phyloP scores from a whole-genome alignment of 1,284 basidiomycete genomes.

The Prillingera fragicola region DNA sequence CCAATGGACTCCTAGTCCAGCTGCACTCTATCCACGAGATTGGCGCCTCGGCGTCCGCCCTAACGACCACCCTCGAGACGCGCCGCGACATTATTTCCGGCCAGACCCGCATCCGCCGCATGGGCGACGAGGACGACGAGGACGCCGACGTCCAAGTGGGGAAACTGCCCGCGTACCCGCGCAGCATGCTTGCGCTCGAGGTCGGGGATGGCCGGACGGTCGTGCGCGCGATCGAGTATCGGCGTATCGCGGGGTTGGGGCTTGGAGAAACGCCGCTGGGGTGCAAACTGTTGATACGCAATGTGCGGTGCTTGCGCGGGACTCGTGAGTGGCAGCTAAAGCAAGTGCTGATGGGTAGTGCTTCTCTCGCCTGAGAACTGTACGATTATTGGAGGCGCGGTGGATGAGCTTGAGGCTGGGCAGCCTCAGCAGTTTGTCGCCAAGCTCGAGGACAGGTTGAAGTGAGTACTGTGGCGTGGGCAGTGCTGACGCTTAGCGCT shows the following conservation, averaged over 20 bases:
- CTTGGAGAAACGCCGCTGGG: slow-evolving; percentile 45
- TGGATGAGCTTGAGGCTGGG: slow-evolving; percentile 34
- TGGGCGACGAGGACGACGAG: slow-evolving; percentile 35
- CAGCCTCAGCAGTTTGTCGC: slow-evolving; percentile 35
- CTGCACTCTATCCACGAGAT: slow-evolving; percentile 38
- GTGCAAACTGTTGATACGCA: slow-evolving; percentile 38
- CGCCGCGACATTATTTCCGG: slow-evolving; percentile 43
- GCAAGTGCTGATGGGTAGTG: slow-evolving; percentile 17
- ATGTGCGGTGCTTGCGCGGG: slow-evolving; percentile 28
- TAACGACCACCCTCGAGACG: slow-evolving; percentile 38
- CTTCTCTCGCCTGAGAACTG: slow-evolving; percentile 39
- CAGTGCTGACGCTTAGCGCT: neutral
- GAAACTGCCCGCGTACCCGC: slow-evolving; percentile 39
- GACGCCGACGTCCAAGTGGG: slow-evolving; percentile 15
- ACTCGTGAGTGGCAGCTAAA: slow-evolving; percentile 19
- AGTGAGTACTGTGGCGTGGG: slow-evolving; percentile 11
- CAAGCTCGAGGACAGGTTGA: slow-evolving; percentile 19
- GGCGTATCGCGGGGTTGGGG: slow-evolving; percentile 26
- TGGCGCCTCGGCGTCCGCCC: slow-evolving; percentile 40
- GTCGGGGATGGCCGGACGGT: slow-evolving; percentile 39
- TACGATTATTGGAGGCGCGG: slow-evolving; percentile 30
- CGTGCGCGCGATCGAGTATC: slow-evolving; percentile 43
- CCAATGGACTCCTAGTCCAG: slow-evolving; percentile 34
- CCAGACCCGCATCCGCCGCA: slow-evolving; percentile 35
- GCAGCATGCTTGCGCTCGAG: slow-evolving; percentile 43